These are phyloP conservation scores for Microthyrium microscopicum DNA, from an alignment of 2,329 filamentous ascomycete species.

Conservation along the genomic window DNA sequence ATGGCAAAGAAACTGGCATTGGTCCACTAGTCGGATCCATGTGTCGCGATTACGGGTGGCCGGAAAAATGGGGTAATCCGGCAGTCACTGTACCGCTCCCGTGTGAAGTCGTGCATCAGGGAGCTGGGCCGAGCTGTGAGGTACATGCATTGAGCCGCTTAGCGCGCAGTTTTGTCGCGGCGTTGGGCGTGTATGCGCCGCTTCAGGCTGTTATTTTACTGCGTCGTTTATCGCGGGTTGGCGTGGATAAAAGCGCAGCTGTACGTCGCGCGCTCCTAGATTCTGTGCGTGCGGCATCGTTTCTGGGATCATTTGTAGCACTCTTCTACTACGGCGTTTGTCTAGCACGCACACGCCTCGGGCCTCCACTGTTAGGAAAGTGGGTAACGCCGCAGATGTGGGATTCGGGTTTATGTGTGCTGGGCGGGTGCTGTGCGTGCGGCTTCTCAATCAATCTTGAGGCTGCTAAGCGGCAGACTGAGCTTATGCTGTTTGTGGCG, in stretches of 20 bases:
- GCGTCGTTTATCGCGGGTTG: conserved; percentile 14
- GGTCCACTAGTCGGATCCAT: conserved; percentile 51
- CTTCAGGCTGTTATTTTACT: conserved; percentile 52
- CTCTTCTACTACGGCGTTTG: conserved; percentile 80
- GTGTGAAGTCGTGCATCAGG: conserved; percentile 74
- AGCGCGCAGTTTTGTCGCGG: conserved; percentile 51
- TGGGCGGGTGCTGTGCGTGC: conserved; percentile 55
- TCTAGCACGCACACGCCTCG: conserved; percentile 55
- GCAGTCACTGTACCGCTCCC: conserved; percentile 53
- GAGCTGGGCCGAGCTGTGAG: conserved; percentile 56
- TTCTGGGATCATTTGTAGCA: conserved; percentile 60
- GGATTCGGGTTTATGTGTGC: conserved; percentile 51
- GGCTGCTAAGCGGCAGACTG: conserved; percentile 45
- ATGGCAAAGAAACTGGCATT: conserved; percentile 58
- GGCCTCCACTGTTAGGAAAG: conserved; percentile 50
- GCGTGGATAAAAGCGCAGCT: conserved; percentile 12
- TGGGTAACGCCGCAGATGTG: conserved; percentile 36
- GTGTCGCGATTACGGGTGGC: conserved; percentile 55
- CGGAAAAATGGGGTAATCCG: conserved; percentile 57
- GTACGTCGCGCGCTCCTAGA: conserved; percentile 38
- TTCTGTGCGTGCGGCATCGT: conserved; percentile 55
- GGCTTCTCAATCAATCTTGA: conserved; percentile 73
- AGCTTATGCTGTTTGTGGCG: conserved; percentile 66
- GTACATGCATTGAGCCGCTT: conserved; percentile 55
- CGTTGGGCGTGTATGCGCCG: conserved; percentile 61